Percentiles rank a stretch among this genome's conserved stretches.
phyloP scores from a whole-genome alignment of 768 basidiomycete genomes.

The Kwoniella dendrophila region DNA sequence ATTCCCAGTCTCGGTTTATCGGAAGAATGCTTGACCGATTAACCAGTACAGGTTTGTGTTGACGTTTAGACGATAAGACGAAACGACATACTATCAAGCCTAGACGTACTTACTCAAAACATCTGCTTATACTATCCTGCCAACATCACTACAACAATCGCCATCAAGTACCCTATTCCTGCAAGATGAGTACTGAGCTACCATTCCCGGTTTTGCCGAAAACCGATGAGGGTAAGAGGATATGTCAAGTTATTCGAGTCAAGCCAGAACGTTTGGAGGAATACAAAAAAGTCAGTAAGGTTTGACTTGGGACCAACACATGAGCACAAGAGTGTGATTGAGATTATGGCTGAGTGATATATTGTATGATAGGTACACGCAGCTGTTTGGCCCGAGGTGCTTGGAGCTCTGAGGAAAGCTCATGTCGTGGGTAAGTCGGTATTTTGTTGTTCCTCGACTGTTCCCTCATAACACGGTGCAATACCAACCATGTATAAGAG shows the following conservation, averaged over 20 bases:
- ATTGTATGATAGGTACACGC: constrained; percentile 58
- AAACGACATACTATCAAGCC: too few species aligned
- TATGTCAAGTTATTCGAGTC: constrained; percentile 76
- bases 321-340: too few species aligned
- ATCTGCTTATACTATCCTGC: constrained; percentile 1
- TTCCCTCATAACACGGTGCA: background rate
- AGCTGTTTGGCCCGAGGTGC: constrained; percentile 70
- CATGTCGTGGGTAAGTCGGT: constrained; percentile 61
- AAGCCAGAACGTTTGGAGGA: constrained; percentile 54
- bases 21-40: too few species aligned
- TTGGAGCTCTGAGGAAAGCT: constrained; percentile 65
- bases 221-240: constrained; percentile 58
- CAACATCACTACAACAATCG: background rate
- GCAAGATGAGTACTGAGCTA: constrained; percentile 13
- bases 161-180: too few species aligned
- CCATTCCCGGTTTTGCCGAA: constrained; percentile 44
- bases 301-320: too few species aligned
- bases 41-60: too few species aligned
- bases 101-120: too few species aligned
- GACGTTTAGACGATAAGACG: too few species aligned
- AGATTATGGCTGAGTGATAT: too few species aligned
- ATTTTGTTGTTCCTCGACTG: background rate
- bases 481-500: too few species aligned
- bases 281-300: constrained; percentile 54
- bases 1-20: too few species aligned